Conservation (phyloP, 257 asterid genomes). For the Solanum pinnatisectum region DNA sequence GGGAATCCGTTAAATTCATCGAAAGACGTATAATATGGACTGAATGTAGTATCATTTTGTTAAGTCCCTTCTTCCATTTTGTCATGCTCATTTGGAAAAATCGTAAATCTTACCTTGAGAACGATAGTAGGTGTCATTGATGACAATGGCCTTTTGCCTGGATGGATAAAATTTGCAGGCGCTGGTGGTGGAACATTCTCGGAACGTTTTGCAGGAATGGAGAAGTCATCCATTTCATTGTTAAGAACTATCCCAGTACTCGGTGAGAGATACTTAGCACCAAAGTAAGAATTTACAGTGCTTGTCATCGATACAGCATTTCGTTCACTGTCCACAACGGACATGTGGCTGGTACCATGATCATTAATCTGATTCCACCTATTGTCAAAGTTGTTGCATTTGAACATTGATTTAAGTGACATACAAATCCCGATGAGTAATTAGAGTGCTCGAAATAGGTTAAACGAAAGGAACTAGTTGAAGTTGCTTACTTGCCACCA, state of each 20-base stretch:
- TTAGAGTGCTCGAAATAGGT: not conserved
- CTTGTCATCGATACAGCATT: slow-evolving; percentile 68
- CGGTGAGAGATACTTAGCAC: slow-evolving; percentile 41
- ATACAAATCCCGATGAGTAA: not conserved
- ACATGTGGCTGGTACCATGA: slow-evolving; percentile 68
- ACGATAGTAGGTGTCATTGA: slow-evolving; percentile 67
- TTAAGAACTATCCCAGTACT: slow-evolving; percentile 64
- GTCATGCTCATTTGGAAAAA: not conserved
- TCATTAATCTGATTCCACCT: slow-evolving; percentile 65
- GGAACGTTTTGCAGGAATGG: slow-evolving; percentile 25
- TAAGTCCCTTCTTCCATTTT: not conserved
- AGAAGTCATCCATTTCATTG: slow-evolving; percentile 81
- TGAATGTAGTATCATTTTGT: not conserved
- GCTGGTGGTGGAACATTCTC: slow-evolving; percentile 36
- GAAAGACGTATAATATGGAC: not conserved
- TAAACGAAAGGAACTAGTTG: not conserved
- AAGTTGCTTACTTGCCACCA: slow-evolving; percentile 44
- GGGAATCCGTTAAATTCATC: not conserved
- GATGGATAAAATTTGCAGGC: slow-evolving; percentile 47
- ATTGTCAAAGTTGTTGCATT: not conserved
- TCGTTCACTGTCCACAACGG: slow-evolving; percentile 47
- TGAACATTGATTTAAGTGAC: not conserved
- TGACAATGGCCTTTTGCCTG: slow-evolving; percentile 66
- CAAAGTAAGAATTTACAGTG: slow-evolving; percentile 45
- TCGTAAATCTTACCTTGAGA: slow-evolving; percentile 31